phyloP scores from a whole-genome alignment of 2,329 filamentous ascomycete species.

The Cryphonectria japonica region DNA sequence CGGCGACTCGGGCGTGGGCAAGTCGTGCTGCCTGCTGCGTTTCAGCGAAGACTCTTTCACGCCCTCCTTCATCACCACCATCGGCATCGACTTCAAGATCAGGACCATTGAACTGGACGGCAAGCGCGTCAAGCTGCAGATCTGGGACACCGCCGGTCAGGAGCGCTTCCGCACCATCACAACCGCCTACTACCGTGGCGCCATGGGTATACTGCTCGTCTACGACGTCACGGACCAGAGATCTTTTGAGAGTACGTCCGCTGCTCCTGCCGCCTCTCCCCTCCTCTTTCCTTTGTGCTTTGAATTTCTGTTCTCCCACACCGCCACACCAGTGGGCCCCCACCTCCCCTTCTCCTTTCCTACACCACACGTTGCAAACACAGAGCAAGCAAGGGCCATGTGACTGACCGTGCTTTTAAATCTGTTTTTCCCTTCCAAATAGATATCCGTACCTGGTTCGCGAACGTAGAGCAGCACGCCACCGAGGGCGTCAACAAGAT shows the following conservation, averaged over 20 bases:
- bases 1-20: conserved; percentile 94
- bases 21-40: conserved; percentile 93
- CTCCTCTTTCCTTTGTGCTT: too few species aligned
- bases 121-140: conserved; percentile 98
- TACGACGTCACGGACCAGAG: conserved; percentile 98
- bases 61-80: conserved; percentile 97
- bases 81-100: conserved; percentile 99
- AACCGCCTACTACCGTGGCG: conserved; percentile 96
- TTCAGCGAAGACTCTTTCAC: conserved; percentile 99
- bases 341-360: not conserved
- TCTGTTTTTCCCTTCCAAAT: not conserved
- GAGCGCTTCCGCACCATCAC: conserved; percentile 99
- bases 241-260: conserved; percentile 83
- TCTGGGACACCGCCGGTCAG: conserved; percentile 98
- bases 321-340: conserved; percentile 25
- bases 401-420: conserved; percentile 1
- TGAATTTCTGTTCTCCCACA: not conserved
- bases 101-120: conserved; percentile 98
- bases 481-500: conserved; percentile 99
- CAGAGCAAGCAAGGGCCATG: conserved; percentile 5
- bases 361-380: conserved; percentile 7
- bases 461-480: conserved; percentile 97
- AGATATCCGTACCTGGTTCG: conserved; percentile 99
- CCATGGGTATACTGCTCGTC: conserved; percentile 96
- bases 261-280: not conserved